A percentile compares a stretch with the other conserved stretches of the same genome.
These are phyloP conservation scores for Crithidia fasciculata DNA, from an alignment of 208 protist genomes.

Conservation along the genomic window DNA sequence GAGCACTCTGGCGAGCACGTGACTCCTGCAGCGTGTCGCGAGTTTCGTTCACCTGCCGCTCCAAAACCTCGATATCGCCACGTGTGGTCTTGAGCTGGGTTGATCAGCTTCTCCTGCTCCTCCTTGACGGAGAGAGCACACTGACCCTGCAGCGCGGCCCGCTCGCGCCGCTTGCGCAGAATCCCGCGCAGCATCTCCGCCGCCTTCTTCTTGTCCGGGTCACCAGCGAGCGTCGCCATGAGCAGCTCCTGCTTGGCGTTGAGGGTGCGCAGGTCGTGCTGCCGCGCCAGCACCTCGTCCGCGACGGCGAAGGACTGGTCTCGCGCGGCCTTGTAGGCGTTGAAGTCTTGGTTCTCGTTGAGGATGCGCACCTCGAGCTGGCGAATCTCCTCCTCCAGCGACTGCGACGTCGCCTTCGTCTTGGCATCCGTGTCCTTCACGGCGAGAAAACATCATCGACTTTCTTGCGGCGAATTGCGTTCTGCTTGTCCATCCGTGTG, in stretches of 20 bases:
- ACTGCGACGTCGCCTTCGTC: constrained; percentile 58
- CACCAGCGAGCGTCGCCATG: constrained; percentile 73
- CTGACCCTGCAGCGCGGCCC: constrained; percentile 74
- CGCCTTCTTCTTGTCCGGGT: constrained; percentile 80
- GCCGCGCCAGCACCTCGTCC: constrained; percentile 77
- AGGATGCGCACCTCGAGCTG: constrained; percentile 78
- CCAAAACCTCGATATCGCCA: constrained; percentile 84
- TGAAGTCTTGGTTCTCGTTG: constrained; percentile 79
- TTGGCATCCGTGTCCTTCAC: constrained; percentile 81
- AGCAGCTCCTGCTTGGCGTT: constrained; percentile 86
- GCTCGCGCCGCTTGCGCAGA: constrained; percentile 74
- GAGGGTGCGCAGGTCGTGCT: constrained; percentile 84
- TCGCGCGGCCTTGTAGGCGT: constrained; percentile 68
- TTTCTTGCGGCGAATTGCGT: constrained; percentile 65
- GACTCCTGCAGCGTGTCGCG: constrained; percentile 81
- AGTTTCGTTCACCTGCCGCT: constrained; percentile 82
- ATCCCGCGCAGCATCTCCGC: constrained; percentile 75
- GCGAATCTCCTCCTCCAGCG: constrained; percentile 82
- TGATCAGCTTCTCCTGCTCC: constrained; percentile 82
- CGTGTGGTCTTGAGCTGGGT: constrained; percentile 80
- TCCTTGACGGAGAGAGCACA: constrained; percentile 85
- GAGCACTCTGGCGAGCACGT: constrained; percentile 55
- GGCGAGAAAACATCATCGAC: constrained; percentile 82
- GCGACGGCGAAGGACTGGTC: constrained; percentile 80
- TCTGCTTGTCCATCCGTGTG: constrained; percentile 69